Base-by-base conservation (phyloP, 148 eudicot species). In the Fagopyrum esculentum region DNA sequence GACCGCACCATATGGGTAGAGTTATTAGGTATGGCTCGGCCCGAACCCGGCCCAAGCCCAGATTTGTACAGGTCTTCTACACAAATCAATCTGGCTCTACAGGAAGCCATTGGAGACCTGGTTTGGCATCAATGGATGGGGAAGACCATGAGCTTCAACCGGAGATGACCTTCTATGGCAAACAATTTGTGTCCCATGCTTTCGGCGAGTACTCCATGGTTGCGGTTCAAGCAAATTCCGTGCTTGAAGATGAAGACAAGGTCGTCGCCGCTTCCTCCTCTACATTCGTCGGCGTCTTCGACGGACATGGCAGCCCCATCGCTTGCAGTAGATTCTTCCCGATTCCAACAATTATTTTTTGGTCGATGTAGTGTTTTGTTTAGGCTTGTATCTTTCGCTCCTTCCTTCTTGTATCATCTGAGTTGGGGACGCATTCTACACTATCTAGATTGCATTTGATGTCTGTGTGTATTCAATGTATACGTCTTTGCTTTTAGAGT, bases 291-390 rank as follows among this genome's bases (percentile, higher is more conserved):
- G 98, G 97, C 9, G 92, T 93, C 52, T 93, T 86, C 77, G 98
- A 93, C 63, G 98, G 98, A 30, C 98, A 93, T 77, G 98, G 98
- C 40, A 97, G 98, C 12, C 93, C 97, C 45, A 90, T 91, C 71
- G 93, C 98, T 26, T 22, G 26, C 26, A 22, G 26, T 22, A 22
- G 26, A 22, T 22, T 22, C 26, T 22, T 22, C 26, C 26, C 26
- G 26, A 22, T 22, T 22, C 26, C 26, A 22, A 22, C 26, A 22
- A 22, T 22, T 22, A 22, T 35, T 22, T 22, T 35, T 35, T 1
- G 40, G 40, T 35, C 40, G 40, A 22, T 22, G 26, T 22, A 22
- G 26, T 22, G 26, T 22, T 1, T 35, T 35, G 40, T 35, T 35
- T 35, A 1, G 40, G 2, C 40, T 35, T 35, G 40, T 35, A 35